Evolutionary conservation across 2,329 filamentous ascomycete genomes (phyloP).

Genomic region (Moelleriella libera): DNA sequence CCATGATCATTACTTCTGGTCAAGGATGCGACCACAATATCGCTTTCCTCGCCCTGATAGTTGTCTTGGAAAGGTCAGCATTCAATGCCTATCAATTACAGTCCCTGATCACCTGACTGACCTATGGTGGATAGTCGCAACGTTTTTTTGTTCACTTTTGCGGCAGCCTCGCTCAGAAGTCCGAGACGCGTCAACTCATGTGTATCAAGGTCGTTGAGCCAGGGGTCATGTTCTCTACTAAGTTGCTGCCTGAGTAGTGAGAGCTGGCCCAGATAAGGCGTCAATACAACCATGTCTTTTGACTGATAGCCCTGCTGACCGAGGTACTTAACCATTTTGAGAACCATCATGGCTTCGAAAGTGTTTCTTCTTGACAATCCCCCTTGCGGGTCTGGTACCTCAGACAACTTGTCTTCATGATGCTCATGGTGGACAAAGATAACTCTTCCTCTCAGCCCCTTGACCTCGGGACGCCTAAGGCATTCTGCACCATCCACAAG

Average conservation of each 20-base stretch:
- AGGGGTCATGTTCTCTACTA: conserved; percentile 42
- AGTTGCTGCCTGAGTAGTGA: conserved; percentile 39
- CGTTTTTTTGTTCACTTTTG: conserved; percentile 32
- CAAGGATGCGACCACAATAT: conserved; percentile 55
- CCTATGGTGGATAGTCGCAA: conserved; percentile 57
- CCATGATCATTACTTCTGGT: conserved; percentile 49
- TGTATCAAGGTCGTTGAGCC: conserved; percentile 56
- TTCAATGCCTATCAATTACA: background rate
- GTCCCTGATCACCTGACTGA: conserved; percentile 19
- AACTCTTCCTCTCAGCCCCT: conserved; percentile 44
- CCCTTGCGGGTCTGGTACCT: background rate
- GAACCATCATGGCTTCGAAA: conserved; percentile 52
- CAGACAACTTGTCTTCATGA: conserved; percentile 31
- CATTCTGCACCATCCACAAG: conserved; percentile 42
- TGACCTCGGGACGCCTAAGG: conserved; percentile 25
- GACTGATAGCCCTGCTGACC: conserved; percentile 58
- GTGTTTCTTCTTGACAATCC: conserved; percentile 24
- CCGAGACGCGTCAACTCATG: conserved; percentile 46
- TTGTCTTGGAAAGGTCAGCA: conserved; percentile 39
- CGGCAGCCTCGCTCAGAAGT: conserved; percentile 36
- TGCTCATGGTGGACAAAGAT: conserved; percentile 52
- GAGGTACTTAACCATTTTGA: conserved; percentile 52
- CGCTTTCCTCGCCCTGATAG: conserved; percentile 64
- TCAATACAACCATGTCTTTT: conserved; percentile 51
- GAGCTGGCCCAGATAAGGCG: conserved; percentile 60